phyloP scores from a whole-genome alignment of 106 monocot species.

The Agapanthus africanus region DNA sequence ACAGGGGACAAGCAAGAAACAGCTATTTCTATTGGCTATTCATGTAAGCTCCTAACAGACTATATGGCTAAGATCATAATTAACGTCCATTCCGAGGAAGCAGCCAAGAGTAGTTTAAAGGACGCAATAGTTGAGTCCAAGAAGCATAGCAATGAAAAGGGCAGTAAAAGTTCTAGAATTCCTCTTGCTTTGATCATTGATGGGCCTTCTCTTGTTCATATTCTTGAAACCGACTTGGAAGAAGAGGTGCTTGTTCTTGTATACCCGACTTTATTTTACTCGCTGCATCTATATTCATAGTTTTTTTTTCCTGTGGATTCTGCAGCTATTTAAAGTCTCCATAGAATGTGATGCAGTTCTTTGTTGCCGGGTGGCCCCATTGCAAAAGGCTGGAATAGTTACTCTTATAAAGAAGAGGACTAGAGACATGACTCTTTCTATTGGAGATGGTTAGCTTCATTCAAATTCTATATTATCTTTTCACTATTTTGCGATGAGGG shows the following conservation, averaged over 20 bases:
- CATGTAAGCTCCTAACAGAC: constrained; percentile 73
- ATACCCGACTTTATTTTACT: background rate
- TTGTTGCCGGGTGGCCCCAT: constrained; percentile 94
- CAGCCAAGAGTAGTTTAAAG: constrained; percentile 48
- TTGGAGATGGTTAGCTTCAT: constrained; percentile 81
- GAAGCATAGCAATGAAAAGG: constrained; percentile 20
- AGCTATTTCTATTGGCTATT: constrained; percentile 93
- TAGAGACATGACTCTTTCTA: constrained; percentile 91
- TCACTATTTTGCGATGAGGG: background rate
- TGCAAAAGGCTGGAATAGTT: constrained; percentile 96
- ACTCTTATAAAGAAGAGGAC: constrained; percentile 85
- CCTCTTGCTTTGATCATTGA: constrained; percentile 82
- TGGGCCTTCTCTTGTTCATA: constrained; percentile 85
- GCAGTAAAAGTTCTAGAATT: constrained; percentile 3
- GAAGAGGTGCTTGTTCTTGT: constrained; percentile 38
- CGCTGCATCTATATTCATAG: background rate
- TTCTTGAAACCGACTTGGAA: constrained; percentile 76
- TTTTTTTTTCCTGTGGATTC: background rate
- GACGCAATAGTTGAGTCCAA: constrained; percentile 47
- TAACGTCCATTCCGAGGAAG: constrained; percentile 60
- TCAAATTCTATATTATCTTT: background rate
- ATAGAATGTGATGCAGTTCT: constrained; percentile 76
- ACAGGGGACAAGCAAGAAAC: constrained; percentile 99
- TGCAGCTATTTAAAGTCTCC: constrained; percentile 78
- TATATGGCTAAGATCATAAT: constrained; percentile 77